These are phyloP conservation scores for Emericellopsis cladophorae DNA, from an alignment of 2,329 filamentous ascomycete genomes.

Conservation along the genomic window DNA sequence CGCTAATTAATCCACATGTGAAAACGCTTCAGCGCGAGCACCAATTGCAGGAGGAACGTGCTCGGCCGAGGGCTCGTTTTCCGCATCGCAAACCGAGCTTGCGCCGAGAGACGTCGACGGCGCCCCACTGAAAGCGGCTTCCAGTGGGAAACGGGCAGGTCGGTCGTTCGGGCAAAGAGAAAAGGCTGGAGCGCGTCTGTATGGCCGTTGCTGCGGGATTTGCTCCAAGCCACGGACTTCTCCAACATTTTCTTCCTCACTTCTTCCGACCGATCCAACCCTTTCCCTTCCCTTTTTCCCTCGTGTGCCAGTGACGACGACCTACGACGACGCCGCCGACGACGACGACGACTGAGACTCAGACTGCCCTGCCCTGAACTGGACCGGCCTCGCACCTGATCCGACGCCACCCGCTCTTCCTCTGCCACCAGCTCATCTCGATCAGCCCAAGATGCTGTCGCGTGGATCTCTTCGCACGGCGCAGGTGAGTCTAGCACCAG, in stretches of 20 bases:
- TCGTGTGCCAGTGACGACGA: not conserved
- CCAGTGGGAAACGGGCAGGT: not conserved
- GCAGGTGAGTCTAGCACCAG: conserved; percentile 35
- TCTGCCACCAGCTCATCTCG: conserved; percentile 2
- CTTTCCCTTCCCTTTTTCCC: conserved; percentile 1
- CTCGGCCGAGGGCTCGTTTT: conserved; percentile 8
- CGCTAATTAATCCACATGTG: too few species aligned
- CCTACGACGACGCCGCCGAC: not conserved
- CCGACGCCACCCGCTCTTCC: not conserved
- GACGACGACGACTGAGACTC: too few species aligned
- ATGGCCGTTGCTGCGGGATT: conserved; percentile 1
- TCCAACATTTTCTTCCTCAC: conserved; percentile 5
- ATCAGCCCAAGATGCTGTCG: conserved; percentile 38
- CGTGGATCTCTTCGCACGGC: conserved; percentile 42
- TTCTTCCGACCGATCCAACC: conserved; percentile 3
- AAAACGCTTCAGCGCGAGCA: too few species aligned
- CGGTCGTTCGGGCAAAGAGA: not conserved
- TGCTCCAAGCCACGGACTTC: conserved; percentile 1
- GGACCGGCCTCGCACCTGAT: not conserved
- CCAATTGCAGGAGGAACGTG: not conserved
- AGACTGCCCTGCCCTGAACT: not conserved
- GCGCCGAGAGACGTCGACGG: not conserved
- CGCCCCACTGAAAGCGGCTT: not conserved
- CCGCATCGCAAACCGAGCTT: conserved; percentile 6
- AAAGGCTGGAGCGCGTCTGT: not conserved